A percentile compares a stretch with the other conserved stretches of the same genome.
Conservation (phyloP, 257 asterid species). For the Knoxia roxburghii region DNA sequence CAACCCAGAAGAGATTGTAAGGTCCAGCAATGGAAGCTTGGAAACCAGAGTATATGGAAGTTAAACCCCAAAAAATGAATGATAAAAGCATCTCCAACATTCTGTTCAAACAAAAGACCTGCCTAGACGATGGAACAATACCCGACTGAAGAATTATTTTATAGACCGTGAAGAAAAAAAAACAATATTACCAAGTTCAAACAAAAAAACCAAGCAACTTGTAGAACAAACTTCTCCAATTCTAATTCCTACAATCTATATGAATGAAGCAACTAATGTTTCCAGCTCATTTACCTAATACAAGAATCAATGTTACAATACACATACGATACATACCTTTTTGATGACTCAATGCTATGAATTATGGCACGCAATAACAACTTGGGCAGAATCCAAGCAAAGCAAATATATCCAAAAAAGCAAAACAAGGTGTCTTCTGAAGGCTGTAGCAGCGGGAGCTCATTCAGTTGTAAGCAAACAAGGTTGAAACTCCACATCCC, state of each 20-base stretch:
- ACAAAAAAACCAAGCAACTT: slow-evolving; percentile 4
- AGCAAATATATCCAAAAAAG: slow-evolving; percentile 21
- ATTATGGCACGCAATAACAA: slow-evolving; percentile 14
- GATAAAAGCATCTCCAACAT: neutral
- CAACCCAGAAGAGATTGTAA: too few relatives aligned
- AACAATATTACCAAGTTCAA: slow-evolving; percentile 8
- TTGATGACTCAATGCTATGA: slow-evolving; percentile 12
- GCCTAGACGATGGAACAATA: neutral
- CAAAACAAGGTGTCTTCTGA: slow-evolving; percentile 20
- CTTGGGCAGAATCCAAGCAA: slow-evolving; percentile 6
- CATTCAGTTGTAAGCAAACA: slow-evolving; percentile 19
- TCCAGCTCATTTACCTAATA: neutral
- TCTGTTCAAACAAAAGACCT: neutral
- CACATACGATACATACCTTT: slow-evolving; percentile 13
- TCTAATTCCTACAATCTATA: slow-evolving; percentile 14
- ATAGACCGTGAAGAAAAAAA: neutral
- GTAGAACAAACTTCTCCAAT: neutral
- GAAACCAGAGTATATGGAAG: neutral
- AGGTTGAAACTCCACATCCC: slow-evolving; percentile 24
- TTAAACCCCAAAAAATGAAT: neutral
- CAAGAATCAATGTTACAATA: slow-evolving; percentile 12
- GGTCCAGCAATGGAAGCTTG: too few relatives aligned
- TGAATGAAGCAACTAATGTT: neutral
- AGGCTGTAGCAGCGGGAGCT: slow-evolving; percentile 18
- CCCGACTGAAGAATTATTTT: slow-evolving; percentile 1